Evolutionary conservation across 306 rosid species (phyloP).

Genomic region (Vicia faba): DNA sequence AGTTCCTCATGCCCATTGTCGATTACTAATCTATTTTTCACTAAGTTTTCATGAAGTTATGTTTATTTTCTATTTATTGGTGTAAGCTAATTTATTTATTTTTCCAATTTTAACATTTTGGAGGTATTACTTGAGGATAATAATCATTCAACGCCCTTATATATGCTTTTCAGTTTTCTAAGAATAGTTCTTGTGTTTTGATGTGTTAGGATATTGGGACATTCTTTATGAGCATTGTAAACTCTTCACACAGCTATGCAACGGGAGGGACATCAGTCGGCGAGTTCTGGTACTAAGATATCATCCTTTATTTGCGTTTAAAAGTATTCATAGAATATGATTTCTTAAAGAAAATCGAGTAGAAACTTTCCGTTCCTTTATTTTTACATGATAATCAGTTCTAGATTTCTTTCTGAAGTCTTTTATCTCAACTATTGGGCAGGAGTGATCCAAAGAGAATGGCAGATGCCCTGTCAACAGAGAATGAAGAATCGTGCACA

Average conservation of each 20-base stretch:
- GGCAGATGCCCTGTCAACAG: constrained; percentile 54
- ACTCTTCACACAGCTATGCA: constrained; percentile 94
- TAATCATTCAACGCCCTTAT: not conserved
- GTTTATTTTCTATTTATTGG: not conserved
- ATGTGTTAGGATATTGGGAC: constrained; percentile 65
- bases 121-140: not conserved
- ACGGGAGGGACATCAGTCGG: constrained; percentile 91
- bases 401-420: constrained; percentile 22
- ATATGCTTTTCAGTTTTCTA: constrained; percentile 22
- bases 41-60: not conserved
- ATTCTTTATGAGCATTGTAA: constrained; percentile 77
- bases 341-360: constrained; percentile 11
- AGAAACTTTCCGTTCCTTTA: constrained; percentile 15
- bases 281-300: constrained; percentile 74
- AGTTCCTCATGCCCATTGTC: constrained; percentile 18
- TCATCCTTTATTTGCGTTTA: constrained; percentile 12
- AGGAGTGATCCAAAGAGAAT: constrained; percentile 78
- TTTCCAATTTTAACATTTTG: not conserved
- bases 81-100: not conserved
- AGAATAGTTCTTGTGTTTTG: constrained; percentile 27
- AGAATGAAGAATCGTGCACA: constrained; percentile 87
- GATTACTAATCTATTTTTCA: constrained; percentile 12
- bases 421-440: constrained; percentile 27
- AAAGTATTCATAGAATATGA: constrained; percentile 26
- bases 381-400: not conserved